Evolutionary conservation across 306 rosid genomes (phyloP), one percentile per base, ranked within the genome.

Genomic region (Casuarina glauca): DNA sequence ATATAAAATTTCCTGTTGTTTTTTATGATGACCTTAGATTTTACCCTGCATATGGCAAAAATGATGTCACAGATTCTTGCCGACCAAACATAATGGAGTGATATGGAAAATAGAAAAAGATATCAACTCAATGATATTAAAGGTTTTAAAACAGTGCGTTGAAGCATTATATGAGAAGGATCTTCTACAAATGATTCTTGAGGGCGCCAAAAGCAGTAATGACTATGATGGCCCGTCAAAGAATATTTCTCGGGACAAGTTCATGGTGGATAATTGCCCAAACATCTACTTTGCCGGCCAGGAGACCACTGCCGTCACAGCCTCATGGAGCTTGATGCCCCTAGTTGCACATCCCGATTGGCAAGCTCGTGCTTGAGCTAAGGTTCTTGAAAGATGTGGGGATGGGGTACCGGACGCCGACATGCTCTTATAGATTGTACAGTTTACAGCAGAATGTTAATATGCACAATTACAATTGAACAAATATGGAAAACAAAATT

Each of bases 41-140:
- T 26, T 26, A 26, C 32, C 32, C 32, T 26, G 32, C 32, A 26
- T 43, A 45, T 82, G 11, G 16, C 20, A 5, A 63, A 55, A 43
- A 11, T 72, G 15, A 6, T 71, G 66, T 51, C 82, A 50, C 16
- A 93, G 96, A 72, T 73, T 81, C 83, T 39, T 90, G 64, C 97
- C 98, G 51, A 88, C 69, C 44, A 83, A 78, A 76, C 83, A 39
- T 66, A 93, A 93, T 64, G 77, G 84, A 76, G 78, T 79, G 41
- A 55, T 86, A 42, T 84, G 93, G 97, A 90, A 76, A 85, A 44
- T 91, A 68, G 89, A 90, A 83, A 87, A 93, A 78, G 82, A 86
- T 54, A 82, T 91, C 45, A n/a, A 80, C 78, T 74, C 91, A 3
- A 84, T 42, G 78, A 86, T 91, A 76, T 50, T 70, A 51, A 62